Conservation (phyloP, 1,139 yeast genomes). For the Lodderomyces margitis region DNA sequence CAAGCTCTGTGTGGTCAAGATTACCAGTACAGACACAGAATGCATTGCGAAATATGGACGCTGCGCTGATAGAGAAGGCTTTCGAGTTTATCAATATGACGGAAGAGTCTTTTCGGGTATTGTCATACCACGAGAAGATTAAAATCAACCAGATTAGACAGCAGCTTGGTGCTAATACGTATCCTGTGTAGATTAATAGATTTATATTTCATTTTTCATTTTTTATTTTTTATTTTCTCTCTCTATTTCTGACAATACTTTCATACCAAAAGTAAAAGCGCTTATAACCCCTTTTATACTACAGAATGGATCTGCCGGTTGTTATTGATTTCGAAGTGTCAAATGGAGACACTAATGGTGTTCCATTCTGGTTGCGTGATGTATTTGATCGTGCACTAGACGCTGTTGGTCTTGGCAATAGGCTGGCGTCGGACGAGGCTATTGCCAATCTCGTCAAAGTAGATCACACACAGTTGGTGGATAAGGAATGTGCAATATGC, state of each 20-base stretch:
- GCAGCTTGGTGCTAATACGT: neutral
- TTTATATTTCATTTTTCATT: neutral
- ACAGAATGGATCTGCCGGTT: conserved; percentile 19
- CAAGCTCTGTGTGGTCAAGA: neutral
- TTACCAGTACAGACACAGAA: neutral
- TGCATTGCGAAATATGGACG: conserved; percentile 1
- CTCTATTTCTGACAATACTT: too few relatives aligned
- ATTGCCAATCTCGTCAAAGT: conserved; percentile 33
- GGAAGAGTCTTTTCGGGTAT: neutral
- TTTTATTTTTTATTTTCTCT: neutral
- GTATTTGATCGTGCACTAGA: conserved; percentile 36
- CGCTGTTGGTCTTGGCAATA: conserved; percentile 28
- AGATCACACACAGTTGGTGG: conserved; percentile 19
- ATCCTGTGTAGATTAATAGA: neutral
- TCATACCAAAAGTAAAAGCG: too few relatives aligned
- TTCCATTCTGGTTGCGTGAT: conserved; percentile 42
- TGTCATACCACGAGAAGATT: neutral
- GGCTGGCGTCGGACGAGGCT: conserved; percentile 42
- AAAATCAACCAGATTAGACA: neutral
- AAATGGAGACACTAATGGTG: conserved; percentile 15
- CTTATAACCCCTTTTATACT: neutral
- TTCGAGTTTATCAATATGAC: neutral
- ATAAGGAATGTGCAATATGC: conserved; percentile 43
- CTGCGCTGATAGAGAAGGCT: neutral
- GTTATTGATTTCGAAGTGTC: conserved; percentile 30